Base-by-base conservation (phyloP, 164 flowering plant species). In the Hamamelis virginiana region DNA sequence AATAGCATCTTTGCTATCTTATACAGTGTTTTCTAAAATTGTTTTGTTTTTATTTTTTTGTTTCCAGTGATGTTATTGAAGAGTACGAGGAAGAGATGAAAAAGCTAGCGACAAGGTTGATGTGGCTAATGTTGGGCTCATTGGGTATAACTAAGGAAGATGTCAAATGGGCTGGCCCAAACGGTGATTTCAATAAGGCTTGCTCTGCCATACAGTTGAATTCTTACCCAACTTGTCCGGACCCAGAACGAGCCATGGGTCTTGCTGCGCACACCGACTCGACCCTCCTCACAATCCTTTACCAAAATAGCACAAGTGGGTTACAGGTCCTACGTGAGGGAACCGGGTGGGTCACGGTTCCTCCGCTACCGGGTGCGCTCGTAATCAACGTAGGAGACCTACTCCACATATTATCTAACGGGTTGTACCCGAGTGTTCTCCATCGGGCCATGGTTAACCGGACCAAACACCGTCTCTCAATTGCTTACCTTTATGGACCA, bases 241-340 rank as follows among this genome's bases (percentile, higher is more conserved):
- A 92, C 56, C 98, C 98, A 16, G 87, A 80, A 26, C 84, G 88
- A 59, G 97, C 97, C 76, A 95, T 95, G 97, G 97, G 98, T 16
- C 79, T 95, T 0, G 97, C 94, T 0, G 84, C 95, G 12, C 98
- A 95, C 76, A 95, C 98, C 0, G 98, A 95, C 75, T 88, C 98
- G 0, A 82, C 92, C 72, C 81, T 92, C 38, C 78, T 95, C 70
- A 92, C 98, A 18, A 80, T 95, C 68, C 89, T 95, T 33, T 79
- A 91, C 86, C 98, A 95, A 70, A 85, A 77, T 81, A 81, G 64
- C 76, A 87, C 80, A 1, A 86, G 83, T 38, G 98, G 98, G n/a
- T 74, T 95, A 15, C 97, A 95, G 58, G 90, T 89, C 27, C 74
- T 68, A 4, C 68, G 68, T 26, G 92, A 86, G 19, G 89, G 81